Evolutionary conservation across 2,329 filamentous ascomycete genomes (phyloP).

Genomic region (Claviceps digitariae): DNA sequence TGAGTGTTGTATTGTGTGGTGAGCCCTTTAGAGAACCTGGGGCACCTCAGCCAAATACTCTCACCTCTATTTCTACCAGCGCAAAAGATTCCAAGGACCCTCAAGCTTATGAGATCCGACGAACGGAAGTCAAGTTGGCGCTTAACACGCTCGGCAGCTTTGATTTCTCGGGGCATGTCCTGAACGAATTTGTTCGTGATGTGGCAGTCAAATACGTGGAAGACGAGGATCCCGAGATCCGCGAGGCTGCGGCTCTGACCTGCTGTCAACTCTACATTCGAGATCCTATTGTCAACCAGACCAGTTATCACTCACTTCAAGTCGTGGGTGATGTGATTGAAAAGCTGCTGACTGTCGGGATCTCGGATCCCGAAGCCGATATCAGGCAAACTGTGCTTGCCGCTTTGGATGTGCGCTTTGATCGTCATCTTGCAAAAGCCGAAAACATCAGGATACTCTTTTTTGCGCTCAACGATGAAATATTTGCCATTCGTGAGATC

Average conservation of each 20-base stretch:
- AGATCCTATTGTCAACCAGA: slow-evolving; percentile 96
- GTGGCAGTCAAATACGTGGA: slow-evolving; percentile 98
- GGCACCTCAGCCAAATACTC: slow-evolving; percentile 71
- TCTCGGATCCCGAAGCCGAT: slow-evolving; percentile 79
- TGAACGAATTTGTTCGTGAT: slow-evolving; percentile 97
- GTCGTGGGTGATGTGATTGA: slow-evolving; percentile 97
- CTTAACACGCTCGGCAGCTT: slow-evolving; percentile 96
- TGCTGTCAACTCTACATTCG: slow-evolving; percentile 96
- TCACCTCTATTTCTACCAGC: slow-evolving; percentile 68
- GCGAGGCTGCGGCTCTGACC: slow-evolving; percentile 87
- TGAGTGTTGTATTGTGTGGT: slow-evolving; percentile 85
- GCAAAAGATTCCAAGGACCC: slow-evolving; percentile 79
- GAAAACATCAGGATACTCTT: slow-evolving; percentile 96
- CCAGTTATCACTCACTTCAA: slow-evolving; percentile 89
- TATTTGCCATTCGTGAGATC: slow-evolving; percentile 84
- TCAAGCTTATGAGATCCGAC: slow-evolving; percentile 63
- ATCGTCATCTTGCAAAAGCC: slow-evolving; percentile 90
- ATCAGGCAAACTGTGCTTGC: slow-evolving; percentile 81
- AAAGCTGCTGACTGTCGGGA: slow-evolving; percentile 84
- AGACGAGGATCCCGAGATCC: slow-evolving; percentile 84
- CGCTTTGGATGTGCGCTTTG: slow-evolving; percentile 85
- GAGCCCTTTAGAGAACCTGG: slow-evolving; percentile 86
- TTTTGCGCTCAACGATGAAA: slow-evolving; percentile 87
- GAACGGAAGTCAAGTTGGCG: slow-evolving; percentile 81
- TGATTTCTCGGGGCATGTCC: slow-evolving; percentile 80